phyloP scores from a whole-genome alignment of 1,284 basidiomycete species.

The Marasmius sp. region DNA sequence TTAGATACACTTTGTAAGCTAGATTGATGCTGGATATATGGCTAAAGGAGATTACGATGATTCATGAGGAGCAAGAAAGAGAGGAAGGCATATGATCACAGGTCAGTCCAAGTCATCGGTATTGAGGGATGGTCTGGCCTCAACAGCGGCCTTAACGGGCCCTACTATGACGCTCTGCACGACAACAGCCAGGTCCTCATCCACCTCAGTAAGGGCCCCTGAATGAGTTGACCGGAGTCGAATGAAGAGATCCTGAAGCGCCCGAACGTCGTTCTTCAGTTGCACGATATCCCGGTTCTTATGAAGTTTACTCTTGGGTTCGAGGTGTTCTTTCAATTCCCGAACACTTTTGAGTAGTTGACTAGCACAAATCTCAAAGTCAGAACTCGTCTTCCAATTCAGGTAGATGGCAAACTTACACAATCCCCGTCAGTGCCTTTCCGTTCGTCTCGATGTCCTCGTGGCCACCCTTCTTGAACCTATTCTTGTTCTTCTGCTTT shows the following conservation, averaged over 20 bases:
- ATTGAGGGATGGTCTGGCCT: not conserved
- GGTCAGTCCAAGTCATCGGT: not conserved
- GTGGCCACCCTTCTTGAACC: not conserved
- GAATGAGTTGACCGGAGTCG: not conserved
- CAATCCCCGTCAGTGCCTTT: not conserved
- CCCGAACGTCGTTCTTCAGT: not conserved
- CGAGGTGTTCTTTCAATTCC: not conserved
- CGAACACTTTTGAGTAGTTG: not conserved
- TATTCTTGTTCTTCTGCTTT: slow-evolving; percentile 1
- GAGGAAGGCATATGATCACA: not conserved
- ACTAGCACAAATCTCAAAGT: not conserved
- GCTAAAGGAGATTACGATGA: too few species aligned
- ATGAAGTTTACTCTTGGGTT: not conserved
- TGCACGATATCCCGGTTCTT: not conserved
- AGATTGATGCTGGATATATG: not conserved
- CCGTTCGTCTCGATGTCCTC: not conserved
- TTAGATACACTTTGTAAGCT: not conserved
- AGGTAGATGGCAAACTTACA: not conserved
- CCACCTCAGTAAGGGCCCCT: not conserved
- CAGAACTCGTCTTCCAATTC: too few species aligned
- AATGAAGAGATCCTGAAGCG: not conserved
- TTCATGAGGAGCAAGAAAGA: too few species aligned
- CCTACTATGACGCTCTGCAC: not conserved
- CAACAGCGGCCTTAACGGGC: not conserved
- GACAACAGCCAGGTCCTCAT: not conserved